Conservation (phyloP, 75 land plant species). For the Azolla pinnata region DNA sequence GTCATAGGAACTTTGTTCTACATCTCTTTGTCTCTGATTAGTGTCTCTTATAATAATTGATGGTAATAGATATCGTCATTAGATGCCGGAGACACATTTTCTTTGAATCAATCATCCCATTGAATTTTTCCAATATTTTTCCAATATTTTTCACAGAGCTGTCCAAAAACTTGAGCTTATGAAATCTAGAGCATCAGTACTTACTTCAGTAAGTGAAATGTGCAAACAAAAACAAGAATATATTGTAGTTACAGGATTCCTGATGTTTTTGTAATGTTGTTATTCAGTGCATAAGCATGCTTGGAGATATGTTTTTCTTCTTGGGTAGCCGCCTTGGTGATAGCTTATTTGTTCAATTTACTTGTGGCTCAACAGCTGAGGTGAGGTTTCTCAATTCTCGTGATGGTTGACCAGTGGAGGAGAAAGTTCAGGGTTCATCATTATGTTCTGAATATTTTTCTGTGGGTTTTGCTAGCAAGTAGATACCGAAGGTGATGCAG, state of each 20-base stretch:
- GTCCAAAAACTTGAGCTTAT: slow-evolving; percentile 90
- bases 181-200: slow-evolving; percentile 79
- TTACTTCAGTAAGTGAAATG: slow-evolving; percentile 81
- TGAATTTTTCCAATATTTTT: background rate
- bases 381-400: too few species aligned
- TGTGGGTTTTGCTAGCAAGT: slow-evolving; percentile 33
- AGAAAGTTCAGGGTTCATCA: background rate
- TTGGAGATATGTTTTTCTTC: slow-evolving; percentile 84
- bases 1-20: too few species aligned
- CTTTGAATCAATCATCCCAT: background rate
- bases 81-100: background rate
- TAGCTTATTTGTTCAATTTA: slow-evolving; percentile 88
- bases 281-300: slow-evolving; percentile 56
- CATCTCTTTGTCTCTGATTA: too few species aligned
- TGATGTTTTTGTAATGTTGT: too few species aligned
- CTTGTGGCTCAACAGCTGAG: slow-evolving; percentile 25
- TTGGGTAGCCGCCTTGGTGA: slow-evolving; percentile 93
- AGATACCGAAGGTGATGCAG: slow-evolving; percentile 67
- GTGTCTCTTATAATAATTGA: background rate
- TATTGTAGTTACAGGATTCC: too few species aligned
- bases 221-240: too few species aligned
- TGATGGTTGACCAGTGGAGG: too few species aligned
- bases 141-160: slow-evolving; percentile 40
- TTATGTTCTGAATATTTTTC: slow-evolving; percentile 1
- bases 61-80: too few species aligned